Conservation (phyloP, 768 basidiomycete species). For the Leccinellum rugosiceps region DNA sequence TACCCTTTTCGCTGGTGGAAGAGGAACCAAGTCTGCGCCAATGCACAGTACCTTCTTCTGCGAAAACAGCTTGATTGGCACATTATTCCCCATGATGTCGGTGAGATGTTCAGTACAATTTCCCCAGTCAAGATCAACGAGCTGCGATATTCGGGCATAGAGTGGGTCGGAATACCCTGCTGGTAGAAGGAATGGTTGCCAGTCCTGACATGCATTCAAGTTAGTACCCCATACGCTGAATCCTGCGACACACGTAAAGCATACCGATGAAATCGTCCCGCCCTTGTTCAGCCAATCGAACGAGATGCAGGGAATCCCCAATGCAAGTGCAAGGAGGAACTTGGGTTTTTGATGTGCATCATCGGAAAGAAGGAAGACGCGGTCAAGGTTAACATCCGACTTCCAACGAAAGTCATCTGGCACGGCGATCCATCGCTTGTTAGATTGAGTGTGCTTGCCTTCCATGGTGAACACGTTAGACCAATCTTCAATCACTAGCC, state of each 20-base stretch:
- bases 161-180: constrained; percentile 45
- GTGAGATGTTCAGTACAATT: constrained; percentile 48
- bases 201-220: constrained; percentile 40
- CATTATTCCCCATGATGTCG: constrained; percentile 57
- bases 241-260: neutral
- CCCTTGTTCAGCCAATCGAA: constrained; percentile 43
- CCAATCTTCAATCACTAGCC: constrained; percentile 63
- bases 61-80: constrained; percentile 56
- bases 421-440: constrained; percentile 53
- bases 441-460: constrained; percentile 41
- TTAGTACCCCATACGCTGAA: constrained; percentile 7
- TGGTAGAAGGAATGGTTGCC: constrained; percentile 58
- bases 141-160: constrained; percentile 42
- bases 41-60: constrained; percentile 58
- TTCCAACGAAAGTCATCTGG: constrained; percentile 46
- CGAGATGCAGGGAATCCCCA: constrained; percentile 81
- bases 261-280: constrained; percentile 33
- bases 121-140: constrained; percentile 50
- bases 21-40: constrained; percentile 53
- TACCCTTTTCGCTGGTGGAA: constrained; percentile 28
- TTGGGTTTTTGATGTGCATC: constrained; percentile 70
- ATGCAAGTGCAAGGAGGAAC: constrained; percentile 75
- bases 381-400: constrained; percentile 35
- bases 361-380: constrained; percentile 68
- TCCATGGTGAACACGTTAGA: constrained; percentile 52